Evolutionary conservation across 2,329 filamentous ascomycete genomes (phyloP), one percentile per base, ranked within the genome.

Genomic region (Aspergillus melleus): DNA sequence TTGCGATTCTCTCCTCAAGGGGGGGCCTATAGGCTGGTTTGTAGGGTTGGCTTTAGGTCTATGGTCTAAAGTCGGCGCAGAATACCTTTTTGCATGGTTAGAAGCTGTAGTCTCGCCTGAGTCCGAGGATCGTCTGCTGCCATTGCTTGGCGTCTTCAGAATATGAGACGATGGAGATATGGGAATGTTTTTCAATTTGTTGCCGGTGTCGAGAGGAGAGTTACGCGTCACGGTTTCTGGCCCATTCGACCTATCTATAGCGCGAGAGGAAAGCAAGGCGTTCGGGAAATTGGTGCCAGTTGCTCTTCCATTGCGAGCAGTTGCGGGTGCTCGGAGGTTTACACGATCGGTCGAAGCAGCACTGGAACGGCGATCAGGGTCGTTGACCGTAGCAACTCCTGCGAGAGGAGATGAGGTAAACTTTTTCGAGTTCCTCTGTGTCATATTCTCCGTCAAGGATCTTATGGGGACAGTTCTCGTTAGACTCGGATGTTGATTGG

Each of bases 381-480:
- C 62, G n/a, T 59, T 66, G 20, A 60, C 61, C 22, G 64, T 64
- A 42, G 69, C 61, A 14, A 68, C 67, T 46, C 64, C 64, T 9
- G 72, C 65, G 29, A 76, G 66, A 22, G 73, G 73, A 12, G 74
- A 76, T 6, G 73, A 72, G 52, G 67, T 72, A 61, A 74, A 74
- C 12, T 49, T 61, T 39, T 63, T 68, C 49, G 69, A 59, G 10
- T 60, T 55, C 20, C 59, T 61, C 50, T 61, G 65, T 16, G 53
- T 29, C 36, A 54, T 54, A 5, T 46, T 49, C 10, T 42, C 36
- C 19, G 36, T n/a, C 36, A 42, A 42, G 4, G 36, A n/a, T n/a
- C 36, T 14, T 8, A n/a, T n/a, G 14, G 36, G 36, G 36, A 1
- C 6, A 9, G n/a, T 36, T 32, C 22, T 58, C 24, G 52, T 20